Evolutionary conservation across 2,329 filamentous ascomycete genomes (phyloP), one percentile per base, ranked within the genome.

Genomic region (Sphaerulina musiva): DNA sequence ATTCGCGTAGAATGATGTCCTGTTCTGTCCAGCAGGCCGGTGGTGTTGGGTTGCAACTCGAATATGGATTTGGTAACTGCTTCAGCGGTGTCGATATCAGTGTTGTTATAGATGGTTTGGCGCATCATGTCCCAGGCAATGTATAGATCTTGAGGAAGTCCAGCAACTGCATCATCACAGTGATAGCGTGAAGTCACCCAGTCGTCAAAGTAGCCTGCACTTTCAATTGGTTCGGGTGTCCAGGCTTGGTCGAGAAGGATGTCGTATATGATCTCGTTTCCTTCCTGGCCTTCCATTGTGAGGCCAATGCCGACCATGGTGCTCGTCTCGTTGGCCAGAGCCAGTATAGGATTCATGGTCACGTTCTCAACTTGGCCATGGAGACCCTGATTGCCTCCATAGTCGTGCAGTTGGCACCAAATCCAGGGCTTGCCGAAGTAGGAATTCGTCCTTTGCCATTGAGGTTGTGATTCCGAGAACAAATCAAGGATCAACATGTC

Each of bases 401-500:
- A 80, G 55, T 73, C 70, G 58, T 79, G 78, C 6, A 80, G 64
- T 58, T 79, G 68, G 58, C 76, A 79, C 78, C 78, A 80, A 36
- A 80, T 73, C 77, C 77, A 80, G 0, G 75, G 73, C 58, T 78
- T 78, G 14, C 77, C 76, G 54, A 72, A 75, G 61, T 78, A 80
- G 0, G 72, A 74, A 12, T 75, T 70, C 0, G 76, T 78, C 7
- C 74, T 68, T 58, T 74, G 73, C 77, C 78, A 80, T 54, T 79
- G 73, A 0, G 78, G 78, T 7, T 70, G 61, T 6, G 70, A 71
- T 55, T 80, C 77, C 0, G 76, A 76, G 57, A 73, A 78, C 2
- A 80, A 68, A 55, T 80, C 78, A 2, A 80, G 67, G 17, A 80
- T 70, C 34, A 80, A 55, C 75, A 80, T 77, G 54, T 78, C 75